Evolutionary conservation across 495 filamentous ascomycete species (phyloP).

Genomic region (Aspergillus conjunctus): DNA sequence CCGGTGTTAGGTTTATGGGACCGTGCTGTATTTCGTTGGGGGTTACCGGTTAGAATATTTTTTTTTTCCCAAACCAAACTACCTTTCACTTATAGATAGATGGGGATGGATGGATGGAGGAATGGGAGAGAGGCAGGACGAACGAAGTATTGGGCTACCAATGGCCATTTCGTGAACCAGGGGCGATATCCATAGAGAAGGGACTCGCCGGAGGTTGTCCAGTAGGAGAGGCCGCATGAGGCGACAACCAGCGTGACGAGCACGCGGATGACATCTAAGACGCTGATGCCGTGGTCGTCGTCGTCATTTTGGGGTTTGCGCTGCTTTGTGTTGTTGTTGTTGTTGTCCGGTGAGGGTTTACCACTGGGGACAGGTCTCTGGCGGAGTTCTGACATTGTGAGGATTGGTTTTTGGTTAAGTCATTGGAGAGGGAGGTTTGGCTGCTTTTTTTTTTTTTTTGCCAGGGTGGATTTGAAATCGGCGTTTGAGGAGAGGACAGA

Average conservation of each 20-base stretch:
- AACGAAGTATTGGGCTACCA: constrained; percentile 66
- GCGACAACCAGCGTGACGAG: constrained; percentile 69
- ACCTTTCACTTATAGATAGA: too few relatives aligned
- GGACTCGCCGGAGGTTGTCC: constrained; percentile 70
- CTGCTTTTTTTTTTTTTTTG: not conserved
- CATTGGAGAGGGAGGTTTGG: not conserved
- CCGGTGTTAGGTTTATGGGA: constrained; percentile 65
- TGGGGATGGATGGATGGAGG: constrained; percentile 5
- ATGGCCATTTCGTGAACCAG: constrained; percentile 63
- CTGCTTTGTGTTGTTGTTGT: constrained; percentile 7
- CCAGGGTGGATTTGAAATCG: not conserved
- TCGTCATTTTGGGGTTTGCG: not conserved
- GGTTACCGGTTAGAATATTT: too few relatives aligned
- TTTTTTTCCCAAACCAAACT: too few relatives aligned
- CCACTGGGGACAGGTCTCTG: constrained; percentile 26
- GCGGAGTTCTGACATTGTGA: constrained; percentile 45
- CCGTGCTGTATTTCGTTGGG: constrained; percentile 48
- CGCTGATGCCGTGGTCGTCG: constrained; percentile 45
- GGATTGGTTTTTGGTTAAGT: not conserved
- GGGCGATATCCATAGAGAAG: constrained; percentile 71
- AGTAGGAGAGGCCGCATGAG: constrained; percentile 73
- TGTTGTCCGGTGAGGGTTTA: constrained; percentile 16
- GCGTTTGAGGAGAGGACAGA: not conserved
- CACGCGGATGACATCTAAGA: constrained; percentile 76
- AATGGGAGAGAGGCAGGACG: constrained; percentile 17